Evolutionary conservation across 441 rosid species (phyloP), one percentile per base, ranked within the genome.

Genomic region (Flueggea neowawraea): DNA sequence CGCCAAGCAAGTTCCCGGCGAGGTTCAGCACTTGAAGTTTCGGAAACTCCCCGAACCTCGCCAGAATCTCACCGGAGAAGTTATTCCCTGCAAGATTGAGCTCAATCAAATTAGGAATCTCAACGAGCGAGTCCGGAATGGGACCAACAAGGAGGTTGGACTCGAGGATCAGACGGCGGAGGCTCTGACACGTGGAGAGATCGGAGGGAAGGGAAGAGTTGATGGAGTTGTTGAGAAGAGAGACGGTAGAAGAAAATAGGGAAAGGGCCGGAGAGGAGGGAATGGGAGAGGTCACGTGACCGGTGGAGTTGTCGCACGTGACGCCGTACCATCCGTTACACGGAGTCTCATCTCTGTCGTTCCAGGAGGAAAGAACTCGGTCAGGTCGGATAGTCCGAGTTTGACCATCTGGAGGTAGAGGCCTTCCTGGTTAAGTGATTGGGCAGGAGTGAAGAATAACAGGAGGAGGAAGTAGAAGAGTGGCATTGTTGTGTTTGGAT

Each of bases 51-150:
- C 89, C 95, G 36, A 88, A 91, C 33, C 84, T 81, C 49, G 59
- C 75, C 31, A 97, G 98, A 47, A 95, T 80, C 10, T 79, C 84
- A 13, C 99, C 98, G 57, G 98, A 81, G 55, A 95, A 80, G 75
- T 84, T 95, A 74, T 95, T 91, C 2, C 73, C 88, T 10, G 83
- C 63, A 32, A 95, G 71, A 63, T 82, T 84, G n/a, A 95, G 80
- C 54, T 36, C 39, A 12, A 69, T 77, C 32, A 95, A 79, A 52
- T 56, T 47, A 2, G 82, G 76, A 0, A 95, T 75, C 32, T 84
- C 78, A 0, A 88, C 79, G 4, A 95, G 75, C 6, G 88, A 73
- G 54, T 56, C 68, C 0, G 97, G 89, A 13, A 95, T 72, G 31
- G 77, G 43, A 0, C 96, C 97, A 33, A 87, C 70, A 58, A 95